phyloP scores from a whole-genome alignment of 2,329 filamentous ascomycete species.

The Epichloe uncinata region DNA sequence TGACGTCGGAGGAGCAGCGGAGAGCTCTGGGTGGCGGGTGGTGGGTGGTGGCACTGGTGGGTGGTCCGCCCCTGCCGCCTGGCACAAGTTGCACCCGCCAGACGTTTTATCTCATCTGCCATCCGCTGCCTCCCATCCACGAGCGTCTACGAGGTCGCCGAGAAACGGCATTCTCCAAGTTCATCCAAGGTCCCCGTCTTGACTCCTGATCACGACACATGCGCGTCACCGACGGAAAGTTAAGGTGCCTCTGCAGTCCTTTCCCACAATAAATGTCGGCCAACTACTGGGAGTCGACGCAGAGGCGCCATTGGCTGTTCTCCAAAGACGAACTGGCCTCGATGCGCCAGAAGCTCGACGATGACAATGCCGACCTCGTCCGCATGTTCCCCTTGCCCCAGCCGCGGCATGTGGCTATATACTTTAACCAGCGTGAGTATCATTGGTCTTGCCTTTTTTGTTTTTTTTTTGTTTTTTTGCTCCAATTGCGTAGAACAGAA shows the following conservation, averaged over 20 bases:
- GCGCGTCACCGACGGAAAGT: neutral
- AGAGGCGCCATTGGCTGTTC: slow-evolving; percentile 83
- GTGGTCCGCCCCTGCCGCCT: too few relatives aligned
- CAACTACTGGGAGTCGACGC: slow-evolving; percentile 94
- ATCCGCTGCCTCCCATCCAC: neutral
- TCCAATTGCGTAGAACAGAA: too few relatives aligned
- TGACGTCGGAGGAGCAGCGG: slow-evolving; percentile 5
- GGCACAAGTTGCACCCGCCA: too few relatives aligned
- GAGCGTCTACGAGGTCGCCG: neutral
- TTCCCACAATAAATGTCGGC: slow-evolving; percentile 54
- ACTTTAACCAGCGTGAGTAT: slow-evolving; percentile 71
- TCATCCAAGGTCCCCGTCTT: neutral
- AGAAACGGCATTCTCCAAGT: neutral
- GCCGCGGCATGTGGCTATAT: slow-evolving; percentile 71
- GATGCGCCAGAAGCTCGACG: slow-evolving; percentile 63
- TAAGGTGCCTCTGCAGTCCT: slow-evolving; percentile 6
- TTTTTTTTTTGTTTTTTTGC: neutral
- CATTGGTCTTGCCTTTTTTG: neutral
- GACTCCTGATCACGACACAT: neutral
- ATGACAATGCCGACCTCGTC: slow-evolving; percentile 59
- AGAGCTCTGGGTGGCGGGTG: neutral
- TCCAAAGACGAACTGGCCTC: slow-evolving; percentile 66
- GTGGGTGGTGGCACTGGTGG: too few relatives aligned
- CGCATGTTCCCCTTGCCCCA: slow-evolving; percentile 75
- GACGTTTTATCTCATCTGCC: too few relatives aligned